Evolutionary conservation across 768 basidiomycete species (phyloP).

Genomic region (Pisolithus sp.): DNA sequence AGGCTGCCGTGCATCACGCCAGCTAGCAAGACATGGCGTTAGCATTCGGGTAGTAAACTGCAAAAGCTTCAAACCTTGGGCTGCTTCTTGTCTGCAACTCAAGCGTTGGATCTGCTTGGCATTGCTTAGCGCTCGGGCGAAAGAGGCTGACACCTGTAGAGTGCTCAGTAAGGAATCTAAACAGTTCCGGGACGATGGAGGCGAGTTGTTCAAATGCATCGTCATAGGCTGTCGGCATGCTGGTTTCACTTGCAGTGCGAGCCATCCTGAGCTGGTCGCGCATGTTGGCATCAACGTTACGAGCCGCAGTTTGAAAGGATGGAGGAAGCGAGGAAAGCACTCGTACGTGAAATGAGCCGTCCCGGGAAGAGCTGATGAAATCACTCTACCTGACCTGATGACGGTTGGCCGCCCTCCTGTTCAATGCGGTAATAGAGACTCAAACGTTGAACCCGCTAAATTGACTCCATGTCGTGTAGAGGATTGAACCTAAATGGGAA

Average conservation of each 20-base stretch:
- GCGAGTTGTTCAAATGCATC: too few species aligned
- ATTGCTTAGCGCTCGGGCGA: too few species aligned
- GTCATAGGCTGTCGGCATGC: neutral
- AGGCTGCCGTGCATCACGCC: too few species aligned
- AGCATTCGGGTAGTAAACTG: too few species aligned
- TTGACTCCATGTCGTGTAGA: neutral
- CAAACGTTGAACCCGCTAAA: neutral
- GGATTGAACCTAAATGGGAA: neutral
- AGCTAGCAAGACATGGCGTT: too few species aligned
- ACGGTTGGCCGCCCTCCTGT: neutral
- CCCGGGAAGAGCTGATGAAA: neutral
- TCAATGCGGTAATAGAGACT: neutral
- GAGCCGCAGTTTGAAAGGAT: neutral
- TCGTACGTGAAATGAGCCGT: neutral
- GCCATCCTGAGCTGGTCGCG: neutral
- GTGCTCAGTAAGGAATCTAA: too few species aligned
- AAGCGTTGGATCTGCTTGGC: too few species aligned
- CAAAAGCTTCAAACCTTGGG: too few species aligned
- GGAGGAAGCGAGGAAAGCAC: neutral
- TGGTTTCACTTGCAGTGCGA: neutral
- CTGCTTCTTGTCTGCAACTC: too few species aligned
- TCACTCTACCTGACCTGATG: neutral
- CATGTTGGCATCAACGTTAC: neutral
- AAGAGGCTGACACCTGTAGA: too few species aligned
- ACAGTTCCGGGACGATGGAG: too few species aligned